Conservation (phyloP, 441 rosid genomes). For the Raphanus hybrid region DNA sequence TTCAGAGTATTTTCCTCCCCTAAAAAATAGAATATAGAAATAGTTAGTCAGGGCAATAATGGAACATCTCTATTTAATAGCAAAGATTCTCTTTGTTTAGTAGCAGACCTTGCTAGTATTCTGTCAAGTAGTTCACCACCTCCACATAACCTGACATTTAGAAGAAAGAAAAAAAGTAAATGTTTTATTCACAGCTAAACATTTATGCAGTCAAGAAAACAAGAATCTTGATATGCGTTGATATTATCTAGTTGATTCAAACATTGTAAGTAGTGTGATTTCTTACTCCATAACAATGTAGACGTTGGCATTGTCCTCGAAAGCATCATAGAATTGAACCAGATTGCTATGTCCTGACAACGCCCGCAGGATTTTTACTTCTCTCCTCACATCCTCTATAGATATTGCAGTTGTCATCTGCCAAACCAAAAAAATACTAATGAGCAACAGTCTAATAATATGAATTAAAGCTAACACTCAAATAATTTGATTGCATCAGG, state of each 20-base stretch:
- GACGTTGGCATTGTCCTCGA: slow-evolving; percentile 71
- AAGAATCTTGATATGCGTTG: slow-evolving; percentile 2
- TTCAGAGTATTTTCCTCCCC: slow-evolving; percentile 96
- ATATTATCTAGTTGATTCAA: no score
- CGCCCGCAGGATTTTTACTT: slow-evolving; percentile 74
- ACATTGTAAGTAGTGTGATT: no score
- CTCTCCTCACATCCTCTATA: slow-evolving; percentile 80
- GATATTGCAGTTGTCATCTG: slow-evolving; percentile 85
- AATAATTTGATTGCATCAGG: not conserved
- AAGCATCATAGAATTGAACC: slow-evolving; percentile 70
- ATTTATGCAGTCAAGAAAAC: not conserved
- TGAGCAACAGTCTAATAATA: slow-evolving; percentile 31
- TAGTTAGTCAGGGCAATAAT: not conserved
- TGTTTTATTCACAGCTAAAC: not conserved
- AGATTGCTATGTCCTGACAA: slow-evolving; percentile 71
- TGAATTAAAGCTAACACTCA: slow-evolving; percentile 16
- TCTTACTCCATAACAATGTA: slow-evolving; percentile 81
- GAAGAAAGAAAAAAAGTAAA: not conserved
- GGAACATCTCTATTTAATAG: not conserved
- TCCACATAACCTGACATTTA: slow-evolving; percentile 86
- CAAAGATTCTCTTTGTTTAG: not conserved
- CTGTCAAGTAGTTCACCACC: slow-evolving; percentile 99
- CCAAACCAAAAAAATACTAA: slow-evolving; percentile 14
- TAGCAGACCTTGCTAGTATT: slow-evolving; percentile 80
- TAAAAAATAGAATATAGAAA: slow-evolving; percentile 14